Base-by-base conservation (phyloP, 768 basidiomycete species). In the Rhizopogon sp. region DNA sequence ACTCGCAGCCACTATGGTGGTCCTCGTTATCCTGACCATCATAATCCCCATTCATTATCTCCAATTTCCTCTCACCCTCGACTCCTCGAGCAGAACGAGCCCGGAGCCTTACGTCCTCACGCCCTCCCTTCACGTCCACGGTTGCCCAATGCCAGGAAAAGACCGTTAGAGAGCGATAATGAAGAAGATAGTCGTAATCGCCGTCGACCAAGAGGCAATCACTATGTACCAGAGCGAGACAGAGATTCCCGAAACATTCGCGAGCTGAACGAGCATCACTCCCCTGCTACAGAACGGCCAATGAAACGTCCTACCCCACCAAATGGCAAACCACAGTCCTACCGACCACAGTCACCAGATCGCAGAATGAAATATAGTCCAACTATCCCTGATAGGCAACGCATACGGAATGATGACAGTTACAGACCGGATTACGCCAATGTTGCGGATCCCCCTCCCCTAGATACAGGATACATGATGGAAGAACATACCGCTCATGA, bases 201-300 rank as follows among this genome's bases (percentile, higher is more conserved):
- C 1, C 67, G 69, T 20, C 69, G 60, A 49, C 62, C 25, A 25
- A 25, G 69, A 37, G 55, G 28, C 31, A 59, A 67, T 57, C 29
- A 10, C 29, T 62, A 65, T 68, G 28, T 33, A 5, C 50, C 62
- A 31, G 51, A 33, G 6, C 31, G 31, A 33, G 31, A 47, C 45
- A 59, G 60, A 44, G 35, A 43, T 14, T 57, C 57, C 29, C 53
- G 39, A 20, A 47, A 57, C 7, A 6, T 14, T 50, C 13, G 29
- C 50, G 50, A 25, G 42, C 43, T 43, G 20, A 3, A 14, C 20
- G 60, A 6, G 31, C 45, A 6, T 33, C n/a, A 11, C 29, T 46
- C 45, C n/a, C 57, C 10, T 35, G 41, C 3, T 56, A 54, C 42
- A 52, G 62, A 67, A 17, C 40, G 62, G n/a, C 55, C 22, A 20